Conservation (phyloP, 352 stramenopile species). For the Globisporangium iwayamae region DNA sequence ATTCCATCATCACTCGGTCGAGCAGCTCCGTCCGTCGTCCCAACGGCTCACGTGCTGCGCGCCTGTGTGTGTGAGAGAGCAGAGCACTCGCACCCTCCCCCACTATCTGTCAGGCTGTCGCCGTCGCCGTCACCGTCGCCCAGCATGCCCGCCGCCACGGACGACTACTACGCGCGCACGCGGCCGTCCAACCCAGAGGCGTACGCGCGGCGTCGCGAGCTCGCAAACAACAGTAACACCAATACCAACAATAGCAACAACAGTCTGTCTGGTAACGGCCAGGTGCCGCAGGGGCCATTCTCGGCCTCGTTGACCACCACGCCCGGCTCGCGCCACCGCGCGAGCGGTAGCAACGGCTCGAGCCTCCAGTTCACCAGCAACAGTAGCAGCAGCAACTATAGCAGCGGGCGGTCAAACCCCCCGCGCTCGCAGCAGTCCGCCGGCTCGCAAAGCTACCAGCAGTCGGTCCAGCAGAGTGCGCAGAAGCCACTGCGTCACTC, state of each 20-base stretch:
- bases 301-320: conserved; percentile 4
- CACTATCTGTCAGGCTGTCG: not conserved
- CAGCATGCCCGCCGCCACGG: conserved; percentile 23
- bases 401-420: not conserved
- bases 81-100: not conserved
- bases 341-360: conserved; percentile 10
- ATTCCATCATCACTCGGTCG: not conserved
- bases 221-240: conserved; percentile 1
- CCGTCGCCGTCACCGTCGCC: too few relatives aligned
- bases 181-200: conserved; percentile 27
- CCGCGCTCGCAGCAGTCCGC: conserved; percentile 7
- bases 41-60: not conserved
- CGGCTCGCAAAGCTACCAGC: conserved; percentile 26
- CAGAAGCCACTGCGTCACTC: conserved; percentile 43
- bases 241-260: not conserved
- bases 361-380: conserved; percentile 10
- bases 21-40: not conserved
- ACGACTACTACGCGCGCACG: conserved; percentile 29
- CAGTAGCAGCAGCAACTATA: not conserved
- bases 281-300: conserved; percentile 5
- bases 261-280: conserved; percentile 5
- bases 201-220: conserved; percentile 18
- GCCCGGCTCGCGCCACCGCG: conserved; percentile 11
- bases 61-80: not conserved
- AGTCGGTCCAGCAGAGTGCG: conserved; percentile 24